A percentile compares a stretch with the other conserved stretches of the same genome.
Conservation (phyloP, 345 rosid species). For the Litchi chinensis region DNA sequence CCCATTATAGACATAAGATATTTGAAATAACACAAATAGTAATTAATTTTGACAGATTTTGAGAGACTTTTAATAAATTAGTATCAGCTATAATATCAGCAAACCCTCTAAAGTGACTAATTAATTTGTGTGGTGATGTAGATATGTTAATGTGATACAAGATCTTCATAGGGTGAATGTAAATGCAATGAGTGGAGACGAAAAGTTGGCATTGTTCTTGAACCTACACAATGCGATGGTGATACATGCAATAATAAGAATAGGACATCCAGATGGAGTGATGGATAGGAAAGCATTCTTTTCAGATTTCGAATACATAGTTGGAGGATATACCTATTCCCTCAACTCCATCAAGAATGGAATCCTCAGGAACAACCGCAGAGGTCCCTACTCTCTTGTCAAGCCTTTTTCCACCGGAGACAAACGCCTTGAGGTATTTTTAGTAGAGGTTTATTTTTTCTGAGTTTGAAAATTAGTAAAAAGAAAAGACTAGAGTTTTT, state of each 20-base stretch:
- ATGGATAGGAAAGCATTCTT: conserved; percentile 67
- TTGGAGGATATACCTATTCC: conserved; percentile 79
- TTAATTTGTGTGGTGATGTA: conserved; percentile 22
- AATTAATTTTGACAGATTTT: too few relatives aligned
- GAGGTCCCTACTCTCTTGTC: conserved; percentile 58
- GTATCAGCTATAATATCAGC: too few relatives aligned
- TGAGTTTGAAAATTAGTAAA: too few relatives aligned
- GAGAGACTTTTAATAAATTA: too few relatives aligned
- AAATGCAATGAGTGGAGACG: conserved; percentile 45
- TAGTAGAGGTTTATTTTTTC: too few relatives aligned
- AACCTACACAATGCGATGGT: conserved; percentile 93
- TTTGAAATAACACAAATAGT: too few relatives aligned
- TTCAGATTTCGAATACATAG: conserved; percentile 69
- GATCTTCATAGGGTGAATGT: conserved; percentile 82
- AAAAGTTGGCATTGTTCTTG: conserved; percentile 76
- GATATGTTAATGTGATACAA: conserved; percentile 66
- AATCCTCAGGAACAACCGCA: conserved; percentile 63
- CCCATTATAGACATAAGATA: too few relatives aligned
- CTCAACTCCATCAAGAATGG: conserved; percentile 65
- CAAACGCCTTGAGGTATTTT: conserved; percentile 53
- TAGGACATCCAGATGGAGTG: conserved; percentile 65
- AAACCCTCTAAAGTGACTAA: too few relatives aligned
- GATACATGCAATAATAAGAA: conserved; percentile 78
- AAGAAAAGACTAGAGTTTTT: too few relatives aligned
- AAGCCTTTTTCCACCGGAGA: conserved; percentile 56